phyloP scores from a whole-genome alignment of 176 grass and related monocot species.

The Bromus sterilis region DNA sequence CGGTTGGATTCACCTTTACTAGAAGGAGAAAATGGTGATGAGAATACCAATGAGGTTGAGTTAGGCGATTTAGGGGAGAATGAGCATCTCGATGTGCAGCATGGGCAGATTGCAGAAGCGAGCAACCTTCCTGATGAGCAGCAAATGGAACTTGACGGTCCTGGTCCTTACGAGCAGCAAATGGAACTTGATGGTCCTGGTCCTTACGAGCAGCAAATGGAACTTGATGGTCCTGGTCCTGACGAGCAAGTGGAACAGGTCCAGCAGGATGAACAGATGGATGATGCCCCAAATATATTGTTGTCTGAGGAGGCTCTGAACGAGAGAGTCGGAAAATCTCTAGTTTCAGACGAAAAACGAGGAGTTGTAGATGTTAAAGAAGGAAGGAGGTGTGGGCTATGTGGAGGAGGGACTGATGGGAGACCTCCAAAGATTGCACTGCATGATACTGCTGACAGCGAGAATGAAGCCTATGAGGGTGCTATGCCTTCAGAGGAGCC shows the following conservation, averaged over 20 bases:
- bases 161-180: slow-evolving; percentile 25
- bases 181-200: slow-evolving; percentile 6
- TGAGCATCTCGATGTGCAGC: not conserved
- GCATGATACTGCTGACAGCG: slow-evolving; percentile 69
- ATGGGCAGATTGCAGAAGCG: slow-evolving; percentile 12
- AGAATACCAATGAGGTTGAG: not conserved
- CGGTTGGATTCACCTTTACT: slow-evolving; percentile 4
- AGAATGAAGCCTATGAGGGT: slow-evolving; percentile 89
- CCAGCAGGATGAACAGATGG: slow-evolving; percentile 15
- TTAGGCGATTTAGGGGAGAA: not conserved
- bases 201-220: slow-evolving; percentile 28
- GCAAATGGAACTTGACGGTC: slow-evolving; percentile 11
- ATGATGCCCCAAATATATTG: slow-evolving; percentile 16
- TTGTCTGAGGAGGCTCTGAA: slow-evolving; percentile 28
- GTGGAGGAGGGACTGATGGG: slow-evolving; percentile 87
- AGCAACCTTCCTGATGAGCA: slow-evolving; percentile 18
- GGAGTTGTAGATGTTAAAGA: slow-evolving; percentile 45
- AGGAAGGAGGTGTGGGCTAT: slow-evolving; percentile 80
- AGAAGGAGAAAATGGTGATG: slow-evolving; percentile 16
- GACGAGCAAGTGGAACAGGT: slow-evolving; percentile 25
- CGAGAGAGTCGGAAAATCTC: slow-evolving; percentile 16
- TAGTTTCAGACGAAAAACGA: slow-evolving; percentile 32
- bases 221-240: slow-evolving; percentile 8
- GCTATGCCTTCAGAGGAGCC: slow-evolving; percentile 80
- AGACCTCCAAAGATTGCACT: slow-evolving; percentile 72